These are phyloP conservation scores for Cystobasidium ongulense DNA, from an alignment of 768 basidiomycete genomes.

Conservation along the genomic window DNA sequence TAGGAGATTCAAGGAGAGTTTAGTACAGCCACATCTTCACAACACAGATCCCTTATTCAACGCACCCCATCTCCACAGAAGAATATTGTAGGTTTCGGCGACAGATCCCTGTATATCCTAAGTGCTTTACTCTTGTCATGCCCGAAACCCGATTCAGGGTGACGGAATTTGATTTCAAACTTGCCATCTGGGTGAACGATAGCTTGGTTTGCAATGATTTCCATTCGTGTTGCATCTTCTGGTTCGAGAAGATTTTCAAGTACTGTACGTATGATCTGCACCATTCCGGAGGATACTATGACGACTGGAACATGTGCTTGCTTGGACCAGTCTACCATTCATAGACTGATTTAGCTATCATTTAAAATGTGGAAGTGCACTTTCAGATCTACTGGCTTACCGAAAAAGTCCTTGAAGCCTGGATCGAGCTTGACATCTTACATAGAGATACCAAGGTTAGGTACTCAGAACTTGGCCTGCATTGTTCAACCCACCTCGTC, in stretches of 20 bases:
- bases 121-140: constrained; percentile 97
- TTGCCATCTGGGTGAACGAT: constrained; percentile 57
- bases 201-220: constrained; percentile 91
- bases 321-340: constrained; percentile 59
- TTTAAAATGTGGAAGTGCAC: not conserved
- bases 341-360: not conserved
- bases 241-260: constrained; percentile 71
- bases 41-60: constrained; percentile 43
- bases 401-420: constrained; percentile 79
- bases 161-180: constrained; percentile 45
- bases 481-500: constrained; percentile 55
- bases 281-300: constrained; percentile 89
- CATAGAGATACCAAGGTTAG: not conserved
- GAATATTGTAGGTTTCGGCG: constrained; percentile 67
- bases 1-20: not conserved
- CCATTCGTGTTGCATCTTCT: constrained; percentile 62
- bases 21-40: no score
- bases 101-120: constrained; percentile 69
- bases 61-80: constrained; percentile 89
- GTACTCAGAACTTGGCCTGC: no score
- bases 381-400: not conserved
- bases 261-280: constrained; percentile 82
- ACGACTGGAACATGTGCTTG: constrained; percentile 72
- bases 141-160: constrained; percentile 53
- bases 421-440: constrained; percentile 75